Conservation (phyloP, 768 basidiomycete species). For the Psilocybe cubensis region DNA sequence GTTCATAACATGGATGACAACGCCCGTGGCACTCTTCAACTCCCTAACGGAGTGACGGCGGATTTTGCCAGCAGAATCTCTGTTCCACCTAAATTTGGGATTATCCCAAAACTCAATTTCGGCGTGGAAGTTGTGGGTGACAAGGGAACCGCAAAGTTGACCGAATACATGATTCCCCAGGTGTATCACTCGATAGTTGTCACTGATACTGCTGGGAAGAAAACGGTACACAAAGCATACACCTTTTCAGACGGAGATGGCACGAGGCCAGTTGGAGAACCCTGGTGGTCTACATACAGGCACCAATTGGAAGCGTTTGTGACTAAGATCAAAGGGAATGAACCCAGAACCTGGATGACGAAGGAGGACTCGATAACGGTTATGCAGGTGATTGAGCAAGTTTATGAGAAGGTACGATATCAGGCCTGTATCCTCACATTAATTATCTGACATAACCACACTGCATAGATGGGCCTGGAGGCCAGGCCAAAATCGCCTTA, state of each 20-base stretch:
- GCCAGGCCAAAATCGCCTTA: too few species aligned
- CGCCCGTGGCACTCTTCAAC: slow-evolving; percentile 42
- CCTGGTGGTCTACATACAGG: slow-evolving; percentile 61
- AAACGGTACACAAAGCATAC: slow-evolving; percentile 47
- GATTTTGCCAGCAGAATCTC: slow-evolving; percentile 39
- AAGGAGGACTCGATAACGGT: slow-evolving; percentile 43
- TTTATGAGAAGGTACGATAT: slow-evolving; percentile 45
- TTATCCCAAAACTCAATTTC: slow-evolving; percentile 43
- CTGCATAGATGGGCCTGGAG: too few species aligned
- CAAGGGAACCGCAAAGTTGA: slow-evolving; percentile 34
- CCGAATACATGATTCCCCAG: slow-evolving; percentile 43
- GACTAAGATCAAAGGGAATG: slow-evolving; percentile 47
- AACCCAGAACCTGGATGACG: slow-evolving; percentile 45
- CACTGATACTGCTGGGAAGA: slow-evolving; percentile 23
- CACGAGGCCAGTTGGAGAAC: slow-evolving; percentile 34
- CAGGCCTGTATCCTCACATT: too few species aligned
- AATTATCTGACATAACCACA: too few species aligned
- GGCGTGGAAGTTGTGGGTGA: slow-evolving; percentile 43
- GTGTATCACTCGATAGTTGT: slow-evolving; percentile 51
- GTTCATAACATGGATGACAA: slow-evolving; percentile 40
- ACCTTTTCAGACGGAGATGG: slow-evolving; percentile 30
- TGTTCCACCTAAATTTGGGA: slow-evolving; percentile 30
- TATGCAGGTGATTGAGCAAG: slow-evolving; percentile 48
- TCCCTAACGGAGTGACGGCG: slow-evolving; percentile 43
- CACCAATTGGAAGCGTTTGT: slow-evolving; percentile 63